These are phyloP conservation scores for Echinochloa phyllopogon DNA, from an alignment of 176 grass and related monocot genomes.

Conservation along the genomic window DNA sequence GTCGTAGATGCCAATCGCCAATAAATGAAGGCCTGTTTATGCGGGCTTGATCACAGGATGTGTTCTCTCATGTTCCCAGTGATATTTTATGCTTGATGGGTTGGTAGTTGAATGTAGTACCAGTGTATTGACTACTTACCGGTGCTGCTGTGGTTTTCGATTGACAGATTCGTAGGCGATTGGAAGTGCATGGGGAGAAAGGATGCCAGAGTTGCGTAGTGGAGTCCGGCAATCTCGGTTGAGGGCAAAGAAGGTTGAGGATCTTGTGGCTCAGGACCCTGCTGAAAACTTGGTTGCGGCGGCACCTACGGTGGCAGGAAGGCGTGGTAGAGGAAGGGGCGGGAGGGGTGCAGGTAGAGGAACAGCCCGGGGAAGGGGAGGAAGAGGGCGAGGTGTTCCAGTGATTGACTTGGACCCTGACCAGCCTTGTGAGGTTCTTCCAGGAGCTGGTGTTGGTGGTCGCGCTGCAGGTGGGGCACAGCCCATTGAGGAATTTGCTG, in stretches of 20 bases:
- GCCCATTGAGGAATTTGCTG: constrained; percentile 35
- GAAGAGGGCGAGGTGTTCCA: constrained; percentile 65
- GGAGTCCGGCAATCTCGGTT: constrained; percentile 85
- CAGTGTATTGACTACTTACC: constrained; percentile 27
- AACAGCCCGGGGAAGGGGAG: constrained; percentile 64
- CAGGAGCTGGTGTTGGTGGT: constrained; percentile 56
- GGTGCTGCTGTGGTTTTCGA: background rate
- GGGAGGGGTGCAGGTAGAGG: constrained; percentile 68
- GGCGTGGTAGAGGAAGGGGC: constrained; percentile 75
- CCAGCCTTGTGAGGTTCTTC: constrained; percentile 68
- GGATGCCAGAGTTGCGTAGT: constrained; percentile 97
- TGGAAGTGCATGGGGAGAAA: constrained; percentile 93
- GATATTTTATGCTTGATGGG: constrained; percentile 27
- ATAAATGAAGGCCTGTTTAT: constrained; percentile 10
- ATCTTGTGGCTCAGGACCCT: constrained; percentile 58
- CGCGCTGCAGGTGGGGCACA: constrained; percentile 48
- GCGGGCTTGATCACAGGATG: constrained; percentile 1
- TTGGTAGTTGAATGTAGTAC: constrained; percentile 32
- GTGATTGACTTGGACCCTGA: constrained; percentile 86
- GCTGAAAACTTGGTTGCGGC: constrained; percentile 56
- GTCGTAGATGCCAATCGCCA: background rate
- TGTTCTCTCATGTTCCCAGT: constrained; percentile 20
- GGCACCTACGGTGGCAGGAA: constrained; percentile 62
- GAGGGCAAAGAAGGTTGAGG: constrained; percentile 74
- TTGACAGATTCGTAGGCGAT: constrained; percentile 50